phyloP scores from a whole-genome alignment of 352 stramenopile species.

The Phytophthora vignae region DNA sequence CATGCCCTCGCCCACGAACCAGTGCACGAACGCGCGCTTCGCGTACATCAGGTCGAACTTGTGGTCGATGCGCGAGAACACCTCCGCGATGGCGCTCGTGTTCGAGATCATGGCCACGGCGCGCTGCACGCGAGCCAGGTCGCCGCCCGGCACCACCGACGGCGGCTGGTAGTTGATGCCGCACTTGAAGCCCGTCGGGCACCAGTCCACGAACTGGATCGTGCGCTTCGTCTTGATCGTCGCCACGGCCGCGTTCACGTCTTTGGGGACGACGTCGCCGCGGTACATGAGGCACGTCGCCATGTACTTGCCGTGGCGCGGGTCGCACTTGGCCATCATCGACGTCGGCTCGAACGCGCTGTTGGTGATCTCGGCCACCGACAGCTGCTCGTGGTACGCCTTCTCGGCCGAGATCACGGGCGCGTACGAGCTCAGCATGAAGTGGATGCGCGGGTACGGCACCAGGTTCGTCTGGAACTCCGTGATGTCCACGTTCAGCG shows the following conservation, averaged over 20 bases:
- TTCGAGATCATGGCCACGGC: conserved; percentile 76
- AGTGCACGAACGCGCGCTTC: conserved; percentile 99
- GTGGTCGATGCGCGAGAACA: conserved; percentile 97
- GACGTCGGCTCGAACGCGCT: conserved; percentile 94
- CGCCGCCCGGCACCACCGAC: no score
- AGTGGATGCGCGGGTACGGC: conserved; percentile 97
- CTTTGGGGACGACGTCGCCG: conserved; percentile 93
- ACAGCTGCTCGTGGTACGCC: conserved; percentile 95
- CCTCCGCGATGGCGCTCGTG: conserved; percentile 97
- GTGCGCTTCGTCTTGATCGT: conserved; percentile 99
- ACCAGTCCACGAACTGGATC: conserved; percentile 99
- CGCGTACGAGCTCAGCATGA: conserved; percentile 97
- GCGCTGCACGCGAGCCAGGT: no score
- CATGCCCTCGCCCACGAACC: conserved; percentile 99
- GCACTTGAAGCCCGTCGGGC: conserved; percentile 97
- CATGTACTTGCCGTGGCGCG: conserved; percentile 99
- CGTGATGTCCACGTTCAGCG: conserved; percentile 89
- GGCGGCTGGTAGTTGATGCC: no score
- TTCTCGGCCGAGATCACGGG: conserved; percentile 97
- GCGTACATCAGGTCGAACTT: conserved; percentile 99
- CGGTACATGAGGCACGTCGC: conserved; percentile 98
- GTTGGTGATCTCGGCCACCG: conserved; percentile 32
- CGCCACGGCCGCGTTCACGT: conserved; percentile 95
- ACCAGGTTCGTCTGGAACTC: conserved; percentile 95
- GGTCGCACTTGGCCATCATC: conserved; percentile 99